Conservation (phyloP, 257 asterid species). For the Nicotiana paniculata region DNA sequence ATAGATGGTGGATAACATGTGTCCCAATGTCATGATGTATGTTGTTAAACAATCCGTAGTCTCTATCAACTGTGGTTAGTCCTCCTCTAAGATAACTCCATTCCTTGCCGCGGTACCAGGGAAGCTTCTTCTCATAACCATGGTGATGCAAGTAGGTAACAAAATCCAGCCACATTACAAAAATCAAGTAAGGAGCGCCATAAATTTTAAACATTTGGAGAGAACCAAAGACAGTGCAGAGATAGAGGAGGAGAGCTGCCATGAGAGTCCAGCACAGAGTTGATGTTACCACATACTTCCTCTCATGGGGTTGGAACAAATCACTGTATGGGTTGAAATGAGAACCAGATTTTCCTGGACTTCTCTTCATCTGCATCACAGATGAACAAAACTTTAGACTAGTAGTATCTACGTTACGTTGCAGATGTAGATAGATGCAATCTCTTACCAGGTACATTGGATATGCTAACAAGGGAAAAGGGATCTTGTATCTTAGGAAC, state of each 20-base stretch:
- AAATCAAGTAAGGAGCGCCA: slow-evolving; percentile 36
- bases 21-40: slow-evolving; percentile 38
- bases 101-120: slow-evolving; percentile 62
- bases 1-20: slow-evolving; percentile 34
- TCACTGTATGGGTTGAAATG: slow-evolving; percentile 39
- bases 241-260: slow-evolving; percentile 29
- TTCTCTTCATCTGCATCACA: slow-evolving; percentile 34
- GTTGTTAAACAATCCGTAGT: slow-evolving; percentile 34
- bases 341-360: slow-evolving; percentile 46
- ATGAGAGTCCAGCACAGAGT: slow-evolving; percentile 39
- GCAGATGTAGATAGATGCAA: no score
- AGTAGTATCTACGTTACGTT: neutral
- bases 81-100: slow-evolving; percentile 41
- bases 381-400: neutral
- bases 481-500: slow-evolving; percentile 48
- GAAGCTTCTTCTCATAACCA: slow-evolving; percentile 51
- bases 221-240: slow-evolving; percentile 32
- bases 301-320: slow-evolving; percentile 36
- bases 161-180: slow-evolving; percentile 48
- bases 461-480: slow-evolving; percentile 72
- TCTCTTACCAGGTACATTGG: slow-evolving; percentile 55
- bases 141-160: slow-evolving; percentile 65
- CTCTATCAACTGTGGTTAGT: slow-evolving; percentile 36
- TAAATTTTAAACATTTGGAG: slow-evolving; percentile 32
- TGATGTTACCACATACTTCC: slow-evolving; percentile 34